These are phyloP conservation scores for Hortiboletus rubellus DNA, from an alignment of 1,284 basidiomycete species.

Conservation along the genomic window DNA sequence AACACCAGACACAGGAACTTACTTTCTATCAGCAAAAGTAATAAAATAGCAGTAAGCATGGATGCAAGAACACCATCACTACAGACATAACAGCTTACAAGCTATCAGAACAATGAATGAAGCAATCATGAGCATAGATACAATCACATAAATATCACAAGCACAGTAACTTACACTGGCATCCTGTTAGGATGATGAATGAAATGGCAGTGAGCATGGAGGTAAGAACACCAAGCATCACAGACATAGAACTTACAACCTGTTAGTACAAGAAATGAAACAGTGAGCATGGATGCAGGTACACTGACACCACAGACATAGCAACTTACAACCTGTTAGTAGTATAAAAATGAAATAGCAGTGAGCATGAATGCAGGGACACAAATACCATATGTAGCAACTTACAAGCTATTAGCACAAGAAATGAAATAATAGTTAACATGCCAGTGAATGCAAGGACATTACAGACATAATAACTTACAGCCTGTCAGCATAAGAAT, in stretches of 20 bases:
- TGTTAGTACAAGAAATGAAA: not conserved
- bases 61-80: not conserved
- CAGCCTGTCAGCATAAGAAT: too few species aligned
- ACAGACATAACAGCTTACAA: not conserved
- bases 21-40: not conserved
- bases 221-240: not conserved
- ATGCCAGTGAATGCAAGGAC: not conserved
- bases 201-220: not conserved
- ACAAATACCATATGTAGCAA: not conserved
- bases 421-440: not conserved
- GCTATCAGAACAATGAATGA: not conserved
- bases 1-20: not conserved
- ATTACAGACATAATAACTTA: too few species aligned
- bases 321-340: not conserved
- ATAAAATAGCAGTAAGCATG: not conserved
- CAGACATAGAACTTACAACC: not conserved
- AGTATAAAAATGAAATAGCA: not conserved
- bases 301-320: not conserved
- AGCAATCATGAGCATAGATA: not conserved
- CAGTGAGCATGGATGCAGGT: not conserved
- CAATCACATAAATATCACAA: not conserved
- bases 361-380: not conserved
- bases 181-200: not conserved
- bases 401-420: not conserved
- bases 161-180: not conserved